These are phyloP conservation scores for Verticillium nubilum DNA, from an alignment of 2,329 filamentous ascomycete species.

Conservation along the genomic window DNA sequence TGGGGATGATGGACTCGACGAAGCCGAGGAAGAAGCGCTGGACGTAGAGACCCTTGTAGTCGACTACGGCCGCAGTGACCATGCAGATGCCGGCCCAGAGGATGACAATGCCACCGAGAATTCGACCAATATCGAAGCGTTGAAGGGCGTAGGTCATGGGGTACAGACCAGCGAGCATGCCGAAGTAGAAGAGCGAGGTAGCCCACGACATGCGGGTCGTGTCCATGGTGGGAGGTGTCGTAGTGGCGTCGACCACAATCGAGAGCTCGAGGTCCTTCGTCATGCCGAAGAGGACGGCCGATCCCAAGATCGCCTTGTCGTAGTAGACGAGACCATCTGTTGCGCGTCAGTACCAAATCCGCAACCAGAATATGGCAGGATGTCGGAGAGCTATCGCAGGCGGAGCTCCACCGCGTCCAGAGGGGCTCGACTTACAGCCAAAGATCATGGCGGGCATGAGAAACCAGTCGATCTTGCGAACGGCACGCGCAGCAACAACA, in stretches of 20 bases:
- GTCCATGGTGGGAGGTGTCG: conserved; percentile 50
- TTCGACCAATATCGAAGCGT: conserved; percentile 58
- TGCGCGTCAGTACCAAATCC: not conserved
- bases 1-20: conserved; percentile 60
- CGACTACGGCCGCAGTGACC: conserved; percentile 61
- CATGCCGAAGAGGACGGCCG: conserved; percentile 71
- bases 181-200: conserved; percentile 75
- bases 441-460: conserved; percentile 64
- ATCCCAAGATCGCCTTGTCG: conserved; percentile 65
- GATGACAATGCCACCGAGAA: conserved; percentile 58
- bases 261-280: conserved; percentile 59
- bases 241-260: conserved; percentile 34
- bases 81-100: conserved; percentile 64
- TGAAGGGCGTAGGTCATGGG: conserved; percentile 69
- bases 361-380: not conserved
- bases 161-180: conserved; percentile 69
- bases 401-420: not conserved
- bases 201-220: conserved; percentile 70
- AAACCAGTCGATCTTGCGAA: conserved; percentile 62
- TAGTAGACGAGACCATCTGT: conserved; percentile 37
- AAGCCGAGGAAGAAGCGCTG: conserved; percentile 63
- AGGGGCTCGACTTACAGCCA: conserved; percentile 25
- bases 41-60: conserved; percentile 57
- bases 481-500: conserved; percentile 45
- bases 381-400: not conserved